A percentile compares a stretch with the other conserved stretches of the same genome.
Evolutionary conservation across 352 stramenopile genomes (phyloP).

Genomic region (Pythium biforme): DNA sequence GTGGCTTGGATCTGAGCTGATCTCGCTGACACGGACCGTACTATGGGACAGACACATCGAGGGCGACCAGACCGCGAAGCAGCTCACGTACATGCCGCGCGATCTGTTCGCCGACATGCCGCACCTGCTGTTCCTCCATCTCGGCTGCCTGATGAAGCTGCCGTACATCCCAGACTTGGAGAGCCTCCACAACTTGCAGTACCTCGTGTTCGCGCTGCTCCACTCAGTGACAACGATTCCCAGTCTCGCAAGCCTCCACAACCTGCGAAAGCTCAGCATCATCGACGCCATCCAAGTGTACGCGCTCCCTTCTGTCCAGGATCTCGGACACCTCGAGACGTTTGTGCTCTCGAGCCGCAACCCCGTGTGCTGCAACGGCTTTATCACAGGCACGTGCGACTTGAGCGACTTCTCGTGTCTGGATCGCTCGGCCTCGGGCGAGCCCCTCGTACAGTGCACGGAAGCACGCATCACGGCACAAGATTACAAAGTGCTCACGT

Average conservation of each 20-base stretch:
- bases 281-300: conserved; percentile 7
- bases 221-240: conserved; percentile 15
- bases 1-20: too few species aligned
- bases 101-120: conserved; percentile 23
- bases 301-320: background rate
- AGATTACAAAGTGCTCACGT: background rate
- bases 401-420: conserved; percentile 13
- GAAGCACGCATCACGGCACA: background rate
- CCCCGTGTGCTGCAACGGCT: conserved; percentile 26
- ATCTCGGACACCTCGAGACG: conserved; percentile 1
- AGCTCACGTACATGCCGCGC: conserved; percentile 18
- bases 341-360: conserved; percentile 6
- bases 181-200: conserved; percentile 6
- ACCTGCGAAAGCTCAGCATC: conserved; percentile 16
- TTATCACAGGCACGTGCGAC: conserved; percentile 14
- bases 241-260: background rate
- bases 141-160: conserved; percentile 12
- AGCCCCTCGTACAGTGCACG: conserved; percentile 9
- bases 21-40: too few species aligned
- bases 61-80: conserved; percentile 10
- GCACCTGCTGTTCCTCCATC: conserved; percentile 19
- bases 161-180: conserved; percentile 6
- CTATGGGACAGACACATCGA: conserved; percentile 14
- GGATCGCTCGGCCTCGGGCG: conserved; percentile 3
- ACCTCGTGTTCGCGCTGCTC: conserved; percentile 17